These are phyloP conservation scores for Lepidium didymum DNA, from an alignment of 345 rosid species.

Conservation along the genomic window DNA sequence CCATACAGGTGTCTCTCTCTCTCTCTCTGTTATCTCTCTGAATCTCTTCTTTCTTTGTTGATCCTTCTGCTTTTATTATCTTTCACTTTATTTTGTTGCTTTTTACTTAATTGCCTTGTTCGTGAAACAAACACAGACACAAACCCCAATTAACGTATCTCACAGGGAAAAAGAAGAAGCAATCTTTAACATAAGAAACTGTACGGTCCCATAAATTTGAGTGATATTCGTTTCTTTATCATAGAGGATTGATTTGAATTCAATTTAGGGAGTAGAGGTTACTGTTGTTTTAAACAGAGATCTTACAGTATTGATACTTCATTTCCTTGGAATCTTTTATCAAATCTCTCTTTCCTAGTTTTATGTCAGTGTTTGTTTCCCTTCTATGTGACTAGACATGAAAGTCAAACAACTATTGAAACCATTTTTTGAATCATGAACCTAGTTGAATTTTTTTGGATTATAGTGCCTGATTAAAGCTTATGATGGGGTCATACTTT, in stretches of 20 bases:
- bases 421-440: background rate
- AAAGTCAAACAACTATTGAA: conserved; percentile 11
- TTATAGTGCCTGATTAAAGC: background rate
- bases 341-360: conserved; percentile 14
- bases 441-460: background rate
- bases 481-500: background rate
- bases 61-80: background rate
- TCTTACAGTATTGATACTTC: conserved; percentile 8
- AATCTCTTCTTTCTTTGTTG: conserved; percentile 15
- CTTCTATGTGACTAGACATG: conserved; percentile 21
- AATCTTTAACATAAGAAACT: conserved; percentile 4
- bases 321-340: conserved; percentile 19
- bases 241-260: background rate
- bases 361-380: conserved; percentile 22
- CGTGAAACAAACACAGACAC: conserved; percentile 36
- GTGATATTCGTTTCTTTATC: conserved; percentile 7
- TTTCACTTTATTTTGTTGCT: conserved; percentile 14
- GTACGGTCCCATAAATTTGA: conserved; percentile 6
- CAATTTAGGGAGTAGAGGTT: background rate
- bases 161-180: background rate
- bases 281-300: conserved; percentile 19
- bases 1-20: conserved; percentile 79
- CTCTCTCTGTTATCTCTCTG: background rate
- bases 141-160: conserved; percentile 29
- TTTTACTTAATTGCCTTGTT: conserved; percentile 27